Base-by-base conservation (phyloP, 2,329 filamentous ascomycete genomes). In the Bipolaris cookei region DNA sequence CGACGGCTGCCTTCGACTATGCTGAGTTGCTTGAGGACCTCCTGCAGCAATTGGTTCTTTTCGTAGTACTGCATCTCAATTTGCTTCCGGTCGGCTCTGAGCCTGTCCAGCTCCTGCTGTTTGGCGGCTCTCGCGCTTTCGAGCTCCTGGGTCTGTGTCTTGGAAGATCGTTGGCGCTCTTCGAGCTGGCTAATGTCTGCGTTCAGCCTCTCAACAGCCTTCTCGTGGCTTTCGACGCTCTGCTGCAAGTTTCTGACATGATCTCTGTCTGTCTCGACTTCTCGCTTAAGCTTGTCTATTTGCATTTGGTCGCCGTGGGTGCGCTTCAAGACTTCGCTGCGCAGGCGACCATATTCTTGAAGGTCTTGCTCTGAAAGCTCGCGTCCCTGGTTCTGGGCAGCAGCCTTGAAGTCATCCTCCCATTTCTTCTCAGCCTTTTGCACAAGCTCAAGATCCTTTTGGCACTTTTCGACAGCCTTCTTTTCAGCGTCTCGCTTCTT, bases 211-310 rank as follows among this genome's bases (percentile, higher is more conserved):
- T 90, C 86, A 11, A 91, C 83, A 34, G 89, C 86, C 67, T 88
- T 88, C 62, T 95, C 84, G 14, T 89, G 87, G 52, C 84, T 88
- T 63, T 97, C 92, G 30, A 97, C 88, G 73, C 92, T 97, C 70
- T 91, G 90, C 76, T 90, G 93, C 61, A 98, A 82, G 62, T 90
- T 97, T 70, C 91, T 94, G 58, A 94, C 90, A 0, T 92, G 95
- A 58, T 96, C 92, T 61, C 94, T 90, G 69, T 98, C 93, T 0
- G 92, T 95, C 77, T 94, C 97, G 59, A 92, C 84, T 72, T 97
- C 92, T 20, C 93, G 91, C 54, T 87, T 85, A n/a, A 97, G 84
- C 62, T 92, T 91, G 76, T 96, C 91, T 37, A 97, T 83, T 65
- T 91, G 91, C 63, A 89, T 85, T 71, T 95, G 91, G 67, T 96